Evolutionary conservation across 2,329 filamentous ascomycete species (phyloP), one percentile per base, ranked within the genome.

Genomic region (Helotiales sp.): DNA sequence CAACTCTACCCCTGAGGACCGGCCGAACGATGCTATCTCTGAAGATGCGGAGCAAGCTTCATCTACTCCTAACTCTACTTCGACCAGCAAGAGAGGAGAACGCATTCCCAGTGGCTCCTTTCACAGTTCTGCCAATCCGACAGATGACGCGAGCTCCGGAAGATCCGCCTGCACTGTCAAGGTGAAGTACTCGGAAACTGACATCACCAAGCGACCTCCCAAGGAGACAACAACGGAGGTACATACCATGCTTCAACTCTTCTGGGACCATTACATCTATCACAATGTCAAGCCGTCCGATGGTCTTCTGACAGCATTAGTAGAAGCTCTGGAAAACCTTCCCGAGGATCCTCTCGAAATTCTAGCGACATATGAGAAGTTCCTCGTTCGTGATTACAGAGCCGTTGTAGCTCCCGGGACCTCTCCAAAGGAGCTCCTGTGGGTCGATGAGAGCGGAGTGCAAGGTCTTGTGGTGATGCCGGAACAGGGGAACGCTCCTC

Each of bases 1-100:
- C 15, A 19, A 57, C 2, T 57, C 55, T 1, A 49, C 58, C 13
- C 58, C 57, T n/a, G n/a, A n/a, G n/a, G n/a, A n/a, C n/a, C n/a
- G n/a, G n/a, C n/a, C n/a, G n/a, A n/a, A n/a, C n/a, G n/a, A n/a
- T n/a, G n/a, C n/a, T n/a, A n/a, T n/a, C n/a, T n/a, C n/a, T n/a
- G n/a, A n/a, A n/a, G n/a, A n/a, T 51, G 30, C 6, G n/a, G 29
- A 54, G 15, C 22, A 24, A 5, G 40, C 40, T 3, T 27, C 27
- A 3, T 44, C 40, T 9, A 44, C 27, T 12, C 40, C 27, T 25
- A 12, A 25, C 24, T 27, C 40, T 24, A 13, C 10, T 44, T 12
- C 22, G 22, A 10, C 24, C 12, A 24, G 15, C 40, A 19, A 40
- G n/a, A 40, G 22, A 5, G 40, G 7, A 27, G 19, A 44, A 12